These are phyloP conservation scores for Quercus variabilis DNA, from an alignment of 306 rosid species.

Conservation along the genomic window DNA sequence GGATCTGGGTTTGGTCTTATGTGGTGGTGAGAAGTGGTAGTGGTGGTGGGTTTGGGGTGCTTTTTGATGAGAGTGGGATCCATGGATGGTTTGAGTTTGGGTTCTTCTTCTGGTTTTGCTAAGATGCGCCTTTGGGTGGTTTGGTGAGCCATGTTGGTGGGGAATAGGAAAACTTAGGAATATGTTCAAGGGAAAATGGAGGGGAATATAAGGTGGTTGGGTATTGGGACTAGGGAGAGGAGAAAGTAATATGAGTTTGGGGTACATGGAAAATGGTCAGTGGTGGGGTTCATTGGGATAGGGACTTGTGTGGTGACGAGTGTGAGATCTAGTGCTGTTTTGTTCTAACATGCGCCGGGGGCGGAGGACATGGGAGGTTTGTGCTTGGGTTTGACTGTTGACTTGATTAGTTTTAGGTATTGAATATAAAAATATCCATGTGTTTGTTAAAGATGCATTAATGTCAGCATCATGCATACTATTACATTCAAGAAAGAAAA, in stretches of 20 bases:
- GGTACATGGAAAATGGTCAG: neutral
- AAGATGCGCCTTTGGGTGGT: constrained; percentile 49
- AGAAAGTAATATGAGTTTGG: neutral
- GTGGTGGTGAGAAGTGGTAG: constrained; percentile 22
- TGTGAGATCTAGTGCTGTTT: constrained; percentile 24
- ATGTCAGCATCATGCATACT: no score
- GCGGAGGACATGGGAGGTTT: constrained; percentile 19
- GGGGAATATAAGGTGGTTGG: neutral
- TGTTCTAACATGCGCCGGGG: constrained; percentile 37
- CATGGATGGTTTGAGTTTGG: constrained; percentile 35
- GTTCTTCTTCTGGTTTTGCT: constrained; percentile 28
- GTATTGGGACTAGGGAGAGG: neutral
- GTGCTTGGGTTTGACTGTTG: constrained; percentile 45
- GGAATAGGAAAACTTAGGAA: no score
- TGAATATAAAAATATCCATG: no score
- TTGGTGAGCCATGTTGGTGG: constrained; percentile 46
- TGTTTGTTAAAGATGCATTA: no score
- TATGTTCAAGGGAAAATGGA: neutral
- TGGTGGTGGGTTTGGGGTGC: constrained; percentile 27
- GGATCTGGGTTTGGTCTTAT: constrained; percentile 39
- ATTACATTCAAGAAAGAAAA: no score
- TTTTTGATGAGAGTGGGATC: constrained; percentile 27
- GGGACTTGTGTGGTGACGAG: constrained; percentile 31
- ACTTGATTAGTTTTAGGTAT: constrained; percentile 15
- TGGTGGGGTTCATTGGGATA: constrained; percentile 20